A percentile compares a stretch with the other conserved stretches of the same genome.
These are phyloP conservation scores for Candida khao-thaluensis DNA, from an alignment of 805 yeast species.

Conservation along the genomic window DNA sequence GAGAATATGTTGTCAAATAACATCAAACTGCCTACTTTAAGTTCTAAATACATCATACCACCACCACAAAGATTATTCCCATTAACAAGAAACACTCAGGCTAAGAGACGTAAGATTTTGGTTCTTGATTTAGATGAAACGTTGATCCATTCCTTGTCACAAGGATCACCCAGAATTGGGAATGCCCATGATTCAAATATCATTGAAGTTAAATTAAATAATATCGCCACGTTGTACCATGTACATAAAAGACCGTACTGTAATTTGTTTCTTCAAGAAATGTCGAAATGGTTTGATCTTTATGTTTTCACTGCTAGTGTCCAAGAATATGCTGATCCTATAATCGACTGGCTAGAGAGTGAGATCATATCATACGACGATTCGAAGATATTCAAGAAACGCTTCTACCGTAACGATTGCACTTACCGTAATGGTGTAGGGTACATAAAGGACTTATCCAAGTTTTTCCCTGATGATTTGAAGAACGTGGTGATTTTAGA, in stretches of 20 bases:
- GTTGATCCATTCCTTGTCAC: constrained; percentile 82
- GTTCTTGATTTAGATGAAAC: constrained; percentile 94
- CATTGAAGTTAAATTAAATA: constrained; percentile 74
- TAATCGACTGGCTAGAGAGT: constrained; percentile 84
- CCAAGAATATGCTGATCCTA: constrained; percentile 95
- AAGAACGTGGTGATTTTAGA: constrained; percentile 77
- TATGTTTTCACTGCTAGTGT: constrained; percentile 95
- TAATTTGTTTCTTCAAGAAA: constrained; percentile 76
- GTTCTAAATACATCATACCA: constrained; percentile 43
- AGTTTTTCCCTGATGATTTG: constrained; percentile 53
- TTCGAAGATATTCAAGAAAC: constrained; percentile 39
- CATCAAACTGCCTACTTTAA: constrained; percentile 42
- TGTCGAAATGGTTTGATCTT: constrained; percentile 81
- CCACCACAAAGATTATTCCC: constrained; percentile 47
- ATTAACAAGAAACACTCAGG: constrained; percentile 38
- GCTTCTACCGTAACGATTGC: constrained; percentile 82
- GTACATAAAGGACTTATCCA: constrained; percentile 56
- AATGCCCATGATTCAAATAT: constrained; percentile 44
- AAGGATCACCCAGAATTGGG: constrained; percentile 51
- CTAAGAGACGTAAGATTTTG: constrained; percentile 54
- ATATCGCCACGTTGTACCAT: constrained; percentile 77
- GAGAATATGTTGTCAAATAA: constrained; percentile 39
- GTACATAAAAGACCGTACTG: constrained; percentile 92
- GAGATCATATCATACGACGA: constrained; percentile 35
- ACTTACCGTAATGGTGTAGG: constrained; percentile 76